Evolutionary conservation across 192 early-diverging fungal species (phyloP).

Genomic region (Dispira simplex): DNA sequence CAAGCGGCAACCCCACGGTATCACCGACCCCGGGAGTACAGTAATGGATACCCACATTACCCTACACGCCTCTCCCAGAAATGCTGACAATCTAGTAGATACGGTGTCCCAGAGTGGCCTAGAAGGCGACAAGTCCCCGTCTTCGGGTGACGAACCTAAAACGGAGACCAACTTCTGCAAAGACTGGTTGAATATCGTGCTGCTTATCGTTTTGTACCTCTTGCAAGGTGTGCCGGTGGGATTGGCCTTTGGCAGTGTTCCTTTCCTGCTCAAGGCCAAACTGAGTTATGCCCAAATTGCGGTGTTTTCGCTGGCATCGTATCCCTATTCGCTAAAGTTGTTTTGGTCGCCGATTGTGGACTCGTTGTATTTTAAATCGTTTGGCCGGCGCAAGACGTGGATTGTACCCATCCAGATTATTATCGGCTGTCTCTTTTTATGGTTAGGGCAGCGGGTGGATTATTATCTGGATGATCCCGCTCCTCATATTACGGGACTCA

Average conservation of each 20-base stretch:
- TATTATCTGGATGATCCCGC: constrained; percentile 35
- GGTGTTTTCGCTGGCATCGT: constrained; percentile 84
- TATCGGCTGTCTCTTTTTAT: constrained; percentile 60
- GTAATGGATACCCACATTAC: too few species aligned
- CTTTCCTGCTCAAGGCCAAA: constrained; percentile 88
- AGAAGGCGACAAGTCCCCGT: too few species aligned
- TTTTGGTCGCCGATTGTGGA: constrained; percentile 98
- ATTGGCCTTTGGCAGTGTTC: constrained; percentile 76
- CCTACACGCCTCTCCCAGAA: too few species aligned
- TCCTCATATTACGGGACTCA: constrained; percentile 36
- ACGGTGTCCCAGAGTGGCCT: too few species aligned
- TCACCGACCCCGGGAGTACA: too few species aligned
- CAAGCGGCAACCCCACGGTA: too few species aligned
- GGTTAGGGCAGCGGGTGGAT: constrained; percentile 69
- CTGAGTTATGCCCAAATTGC: constrained; percentile 86
- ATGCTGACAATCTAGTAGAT: too few species aligned
- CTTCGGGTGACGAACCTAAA: background rate
- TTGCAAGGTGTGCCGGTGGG: constrained; percentile 95
- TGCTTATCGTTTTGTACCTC: constrained; percentile 42
- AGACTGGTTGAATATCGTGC: constrained; percentile 22
- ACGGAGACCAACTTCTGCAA: constrained; percentile 1
- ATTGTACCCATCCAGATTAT: constrained; percentile 95
- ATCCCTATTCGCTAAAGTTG: constrained; percentile 96
- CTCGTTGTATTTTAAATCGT: constrained; percentile 55
- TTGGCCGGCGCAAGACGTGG: constrained; percentile 94